Percentiles rank a stretch among this genome's conserved stretches.
phyloP scores from a whole-genome alignment of 495 filamentous ascomycete genomes.

The Parathielavia hyrcaniae region DNA sequence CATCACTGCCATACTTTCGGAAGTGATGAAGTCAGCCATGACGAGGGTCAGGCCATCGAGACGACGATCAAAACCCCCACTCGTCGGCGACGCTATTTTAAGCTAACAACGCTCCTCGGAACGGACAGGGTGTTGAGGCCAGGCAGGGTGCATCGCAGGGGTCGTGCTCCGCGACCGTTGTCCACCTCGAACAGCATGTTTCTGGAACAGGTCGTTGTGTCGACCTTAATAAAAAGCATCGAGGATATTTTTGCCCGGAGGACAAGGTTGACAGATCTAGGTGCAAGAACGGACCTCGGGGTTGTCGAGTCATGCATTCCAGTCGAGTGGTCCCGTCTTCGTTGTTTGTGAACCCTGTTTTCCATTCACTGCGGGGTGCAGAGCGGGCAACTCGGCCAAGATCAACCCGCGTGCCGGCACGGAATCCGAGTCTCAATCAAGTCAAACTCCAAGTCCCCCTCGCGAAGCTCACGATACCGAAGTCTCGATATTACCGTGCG shows the following conservation, averaged over 20 bases:
- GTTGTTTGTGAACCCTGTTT: not conserved
- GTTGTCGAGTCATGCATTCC: no score
- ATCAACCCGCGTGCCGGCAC: not conserved
- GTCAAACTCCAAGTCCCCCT: not conserved
- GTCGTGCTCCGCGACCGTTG: not conserved
- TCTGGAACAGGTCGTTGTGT: no score
- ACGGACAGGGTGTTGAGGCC: not conserved
- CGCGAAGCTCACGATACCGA: no score
- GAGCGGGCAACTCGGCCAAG: conserved; percentile 1
- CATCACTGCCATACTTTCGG: not conserved
- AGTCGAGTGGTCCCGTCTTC: not conserved
- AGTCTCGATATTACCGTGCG: not conserved
- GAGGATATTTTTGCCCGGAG: no score
- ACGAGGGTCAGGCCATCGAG: not conserved
- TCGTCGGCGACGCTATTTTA: not conserved
- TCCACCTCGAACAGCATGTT: no score
- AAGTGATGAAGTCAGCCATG: not conserved
- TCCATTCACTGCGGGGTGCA: conserved; percentile 1
- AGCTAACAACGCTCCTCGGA: not conserved
- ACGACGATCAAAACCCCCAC: conserved; percentile 1
- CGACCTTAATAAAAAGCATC: no score
- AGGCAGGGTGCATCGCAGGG: not conserved
- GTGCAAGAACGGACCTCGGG: no score
- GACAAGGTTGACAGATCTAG: no score
- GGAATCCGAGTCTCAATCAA: not conserved